A percentile compares a stretch with the other conserved stretches of the same genome.
phyloP scores from a whole-genome alignment of 2,329 filamentous ascomycete genomes.

The Cladosporium colombiae region DNA sequence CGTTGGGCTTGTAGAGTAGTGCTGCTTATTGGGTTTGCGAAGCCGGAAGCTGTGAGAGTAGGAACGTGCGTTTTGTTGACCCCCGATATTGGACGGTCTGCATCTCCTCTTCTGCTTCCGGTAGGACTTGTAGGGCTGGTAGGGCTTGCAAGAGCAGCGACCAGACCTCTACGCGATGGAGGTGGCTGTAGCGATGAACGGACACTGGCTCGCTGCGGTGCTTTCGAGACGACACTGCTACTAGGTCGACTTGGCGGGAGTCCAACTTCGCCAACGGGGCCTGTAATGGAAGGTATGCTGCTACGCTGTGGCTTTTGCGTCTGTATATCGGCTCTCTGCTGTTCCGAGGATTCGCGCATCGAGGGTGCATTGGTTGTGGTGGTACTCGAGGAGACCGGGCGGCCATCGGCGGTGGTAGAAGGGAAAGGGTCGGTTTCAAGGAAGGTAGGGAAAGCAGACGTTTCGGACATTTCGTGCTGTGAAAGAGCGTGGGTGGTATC shows the following conservation, averaged over 20 bases:
- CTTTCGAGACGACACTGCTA: slow-evolving; percentile 39
- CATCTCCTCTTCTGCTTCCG: slow-evolving; percentile 17
- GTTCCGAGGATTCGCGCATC: slow-evolving; percentile 22
- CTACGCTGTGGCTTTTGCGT: slow-evolving; percentile 21
- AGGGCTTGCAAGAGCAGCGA: slow-evolving; percentile 19
- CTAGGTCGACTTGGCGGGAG: slow-evolving; percentile 50
- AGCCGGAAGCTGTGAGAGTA: slow-evolving; percentile 76
- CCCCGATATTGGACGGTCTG: slow-evolving; percentile 59
- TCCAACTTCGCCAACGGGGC: slow-evolving; percentile 50
- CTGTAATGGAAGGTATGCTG: slow-evolving; percentile 41
- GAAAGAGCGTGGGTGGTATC: slow-evolving; percentile 12
- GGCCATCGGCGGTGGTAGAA: slow-evolving; percentile 19
- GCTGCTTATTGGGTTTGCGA: slow-evolving; percentile 96
- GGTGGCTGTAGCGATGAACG: slow-evolving; percentile 25
- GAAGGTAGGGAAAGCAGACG: slow-evolving; percentile 31
- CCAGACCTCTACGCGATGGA: slow-evolving; percentile 27
- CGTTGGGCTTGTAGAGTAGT: slow-evolving; percentile 90
- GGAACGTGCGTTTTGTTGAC: slow-evolving; percentile 82
- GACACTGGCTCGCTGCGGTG: slow-evolving; percentile 20
- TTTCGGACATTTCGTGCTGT: slow-evolving; percentile 6
- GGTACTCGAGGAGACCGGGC: slow-evolving; percentile 26
- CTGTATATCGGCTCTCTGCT: slow-evolving; percentile 23
- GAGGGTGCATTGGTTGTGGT: slow-evolving; percentile 28
- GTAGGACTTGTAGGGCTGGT: slow-evolving; percentile 15
- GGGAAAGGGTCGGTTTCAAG: slow-evolving; percentile 33